Evolutionary conservation across 306 rosid genomes (phyloP).

Genomic region (Citrullus colocynthis): DNA sequence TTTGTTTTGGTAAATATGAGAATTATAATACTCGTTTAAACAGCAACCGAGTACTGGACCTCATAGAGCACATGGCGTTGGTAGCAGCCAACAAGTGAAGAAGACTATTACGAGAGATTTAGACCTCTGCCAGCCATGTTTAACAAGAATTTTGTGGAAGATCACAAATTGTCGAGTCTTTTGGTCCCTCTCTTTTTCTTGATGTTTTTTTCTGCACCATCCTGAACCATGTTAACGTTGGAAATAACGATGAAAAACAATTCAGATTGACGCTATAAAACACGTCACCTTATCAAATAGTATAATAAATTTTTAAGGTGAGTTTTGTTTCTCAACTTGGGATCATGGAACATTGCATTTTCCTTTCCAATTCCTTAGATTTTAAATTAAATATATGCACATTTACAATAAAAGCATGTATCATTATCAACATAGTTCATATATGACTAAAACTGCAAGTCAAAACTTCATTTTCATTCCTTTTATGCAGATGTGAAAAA

Average conservation of each 20-base stretch:
- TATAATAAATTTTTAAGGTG: background rate
- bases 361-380: no score
- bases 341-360: background rate
- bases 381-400: background rate
- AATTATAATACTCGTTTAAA: background rate
- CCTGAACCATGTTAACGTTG: background rate
- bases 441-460: no score
- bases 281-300: background rate
- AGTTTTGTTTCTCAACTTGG: background rate
- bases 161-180: background rate
- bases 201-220: background rate
- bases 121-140: background rate
- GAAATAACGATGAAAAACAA: background rate
- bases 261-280: background rate
- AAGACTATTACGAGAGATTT: background rate
- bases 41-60: constrained; percentile 97
- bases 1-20: background rate
- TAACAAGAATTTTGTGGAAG: background rate
- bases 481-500: no score
- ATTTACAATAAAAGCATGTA: no score
- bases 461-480: no score
- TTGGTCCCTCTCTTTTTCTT: background rate
- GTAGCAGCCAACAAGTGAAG: constrained; percentile 49
- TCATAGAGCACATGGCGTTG: constrained; percentile 85
- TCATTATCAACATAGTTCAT: no score